These are phyloP conservation scores for Diversispora eburnea DNA, from an alignment of 192 early-diverging fungal genomes.

Conservation along the genomic window DNA sequence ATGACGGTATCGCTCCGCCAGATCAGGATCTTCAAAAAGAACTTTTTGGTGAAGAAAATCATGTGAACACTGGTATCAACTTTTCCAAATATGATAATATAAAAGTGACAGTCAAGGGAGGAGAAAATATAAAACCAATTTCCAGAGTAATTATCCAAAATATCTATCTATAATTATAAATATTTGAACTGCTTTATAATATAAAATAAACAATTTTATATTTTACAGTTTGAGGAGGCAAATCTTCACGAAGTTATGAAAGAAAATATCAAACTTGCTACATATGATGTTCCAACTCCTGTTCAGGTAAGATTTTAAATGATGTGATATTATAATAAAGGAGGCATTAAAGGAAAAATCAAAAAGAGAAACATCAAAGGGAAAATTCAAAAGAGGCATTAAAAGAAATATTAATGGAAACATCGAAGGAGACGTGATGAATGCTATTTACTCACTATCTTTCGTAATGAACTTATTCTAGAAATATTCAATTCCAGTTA, in stretches of 20 bases:
- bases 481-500: slow-evolving; percentile 57
- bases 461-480: slow-evolving; percentile 14
- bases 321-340: neutral
- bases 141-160: slow-evolving; percentile 29
- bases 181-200: neutral
- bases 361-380: too few relatives aligned
- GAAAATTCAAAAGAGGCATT: too few relatives aligned
- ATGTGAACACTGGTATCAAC: slow-evolving; percentile 70
- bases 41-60: slow-evolving; percentile 55
- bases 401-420: too few relatives aligned
- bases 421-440: too few relatives aligned
- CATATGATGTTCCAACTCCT: slow-evolving; percentile 69
- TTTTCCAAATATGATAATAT: slow-evolving; percentile 76
- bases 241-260: slow-evolving; percentile 59
- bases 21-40: slow-evolving; percentile 60
- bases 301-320: slow-evolving; percentile 52
- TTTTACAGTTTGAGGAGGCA: slow-evolving; percentile 59
- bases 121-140: slow-evolving; percentile 48
- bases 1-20: slow-evolving; percentile 53
- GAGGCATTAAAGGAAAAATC: neutral
- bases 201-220: slow-evolving; percentile 7
- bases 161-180: neutral
- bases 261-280: slow-evolving; percentile 60
- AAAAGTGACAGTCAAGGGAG: slow-evolving; percentile 61
- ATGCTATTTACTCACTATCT: too few relatives aligned